These are phyloP conservation scores for Sporothrix variecibatus DNA, from an alignment of 2,329 filamentous ascomycete species.

Conservation along the genomic window DNA sequence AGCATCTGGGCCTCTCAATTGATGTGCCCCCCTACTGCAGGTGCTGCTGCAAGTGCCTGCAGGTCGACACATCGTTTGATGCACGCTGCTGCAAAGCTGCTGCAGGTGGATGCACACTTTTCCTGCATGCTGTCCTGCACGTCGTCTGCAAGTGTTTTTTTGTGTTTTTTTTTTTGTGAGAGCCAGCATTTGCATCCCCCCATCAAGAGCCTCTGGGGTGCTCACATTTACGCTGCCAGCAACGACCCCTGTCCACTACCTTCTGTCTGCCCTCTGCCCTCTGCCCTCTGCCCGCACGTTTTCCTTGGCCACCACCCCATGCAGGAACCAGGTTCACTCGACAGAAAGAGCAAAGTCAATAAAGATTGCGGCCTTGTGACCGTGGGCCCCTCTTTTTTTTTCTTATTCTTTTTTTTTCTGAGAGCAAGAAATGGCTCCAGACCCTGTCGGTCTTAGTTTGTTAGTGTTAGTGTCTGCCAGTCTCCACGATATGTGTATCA, in stretches of 20 bases:
- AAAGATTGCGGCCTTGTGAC: neutral
- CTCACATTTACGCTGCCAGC: conserved; percentile 19
- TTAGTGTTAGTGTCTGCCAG: neutral
- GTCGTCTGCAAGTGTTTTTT: conserved; percentile 11
- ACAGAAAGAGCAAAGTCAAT: neutral
- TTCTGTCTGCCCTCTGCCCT: neutral
- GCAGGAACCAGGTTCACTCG: conserved; percentile 22
- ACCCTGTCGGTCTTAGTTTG: neutral
- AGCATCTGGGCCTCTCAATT: neutral
- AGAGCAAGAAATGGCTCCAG: neutral
- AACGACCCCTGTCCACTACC: too few relatives aligned
- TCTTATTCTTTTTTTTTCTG: neutral
- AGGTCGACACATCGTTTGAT: neutral
- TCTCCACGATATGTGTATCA: neutral
- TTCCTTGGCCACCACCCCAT: conserved; percentile 3
- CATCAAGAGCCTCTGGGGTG: neutral
- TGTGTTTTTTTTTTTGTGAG: too few relatives aligned
- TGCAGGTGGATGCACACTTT: neutral
- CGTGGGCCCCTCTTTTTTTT: neutral
- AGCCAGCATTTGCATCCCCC: neutral
- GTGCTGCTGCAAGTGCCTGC: conserved; percentile 6
- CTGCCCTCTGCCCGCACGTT: neutral
- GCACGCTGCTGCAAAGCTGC: neutral
- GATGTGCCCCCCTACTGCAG: conserved; percentile 4
- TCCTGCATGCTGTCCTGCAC: conserved; percentile 10